phyloP scores from a whole-genome alignment of 2,329 filamentous ascomycete genomes.

The Lecanicillium sp. region DNA sequence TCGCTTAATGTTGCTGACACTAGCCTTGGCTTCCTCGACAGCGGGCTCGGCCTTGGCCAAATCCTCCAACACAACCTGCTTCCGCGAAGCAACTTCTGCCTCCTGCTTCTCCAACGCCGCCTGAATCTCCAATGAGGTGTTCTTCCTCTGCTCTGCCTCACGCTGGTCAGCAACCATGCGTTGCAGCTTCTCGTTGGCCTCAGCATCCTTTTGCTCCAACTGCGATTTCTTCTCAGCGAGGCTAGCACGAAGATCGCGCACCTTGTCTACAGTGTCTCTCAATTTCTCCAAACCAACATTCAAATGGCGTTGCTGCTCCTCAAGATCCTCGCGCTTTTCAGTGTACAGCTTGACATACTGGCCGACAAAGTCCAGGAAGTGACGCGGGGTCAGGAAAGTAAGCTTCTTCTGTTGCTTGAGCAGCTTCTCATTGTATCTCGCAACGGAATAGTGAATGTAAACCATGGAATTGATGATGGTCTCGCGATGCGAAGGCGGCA shows the following conservation, averaged over 20 bases:
- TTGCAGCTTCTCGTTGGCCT: slow-evolving; percentile 95
- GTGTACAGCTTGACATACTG: slow-evolving; percentile 97
- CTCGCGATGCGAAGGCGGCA: slow-evolving; percentile 86
- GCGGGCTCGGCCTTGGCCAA: slow-evolving; percentile 88
- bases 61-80: slow-evolving; percentile 78
- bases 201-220: slow-evolving; percentile 84
- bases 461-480: slow-evolving; percentile 98
- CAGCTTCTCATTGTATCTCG: slow-evolving; percentile 79
- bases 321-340: slow-evolving; percentile 95
- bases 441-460: slow-evolving; percentile 92
- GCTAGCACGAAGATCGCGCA: slow-evolving; percentile 81
- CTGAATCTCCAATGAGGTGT: slow-evolving; percentile 81
- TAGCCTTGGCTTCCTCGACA: slow-evolving; percentile 85
- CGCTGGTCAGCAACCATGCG: slow-evolving; percentile 95
- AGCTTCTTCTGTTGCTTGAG: slow-evolving; percentile 86
- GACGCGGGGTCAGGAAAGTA: slow-evolving; percentile 89
- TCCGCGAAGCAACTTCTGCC: slow-evolving; percentile 72
- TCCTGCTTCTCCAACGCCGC: slow-evolving; percentile 84
- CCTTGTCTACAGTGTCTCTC: slow-evolving; percentile 93
- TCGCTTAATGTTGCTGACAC: slow-evolving; percentile 96
- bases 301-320: slow-evolving; percentile 96
- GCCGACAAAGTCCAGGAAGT: slow-evolving; percentile 96
- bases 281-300: slow-evolving; percentile 98
- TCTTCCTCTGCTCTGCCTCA: slow-evolving; percentile 87
- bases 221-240: slow-evolving; percentile 91